phyloP scores from a whole-genome alignment of 169 alveolate species.

The Eimeria acervulina region DNA sequence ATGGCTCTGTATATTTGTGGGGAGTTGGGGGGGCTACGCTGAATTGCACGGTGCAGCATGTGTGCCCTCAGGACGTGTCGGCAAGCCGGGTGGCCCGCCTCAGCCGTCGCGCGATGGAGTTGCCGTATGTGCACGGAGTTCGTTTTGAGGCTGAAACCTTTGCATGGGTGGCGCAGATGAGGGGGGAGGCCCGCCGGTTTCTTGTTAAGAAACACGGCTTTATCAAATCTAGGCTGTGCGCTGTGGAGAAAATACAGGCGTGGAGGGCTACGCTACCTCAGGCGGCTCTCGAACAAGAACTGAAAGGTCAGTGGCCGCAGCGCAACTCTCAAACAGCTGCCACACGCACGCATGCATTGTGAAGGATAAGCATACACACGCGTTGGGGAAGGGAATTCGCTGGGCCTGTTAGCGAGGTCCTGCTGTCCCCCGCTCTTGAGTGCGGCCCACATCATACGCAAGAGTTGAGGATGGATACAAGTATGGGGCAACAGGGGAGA shows the following conservation, averaged over 20 bases:
- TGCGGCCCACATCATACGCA: neutral
- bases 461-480: neutral
- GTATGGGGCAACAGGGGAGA: neutral
- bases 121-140: slow-evolving; percentile 85
- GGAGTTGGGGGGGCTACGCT: neutral
- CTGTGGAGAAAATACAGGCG: slow-evolving; percentile 77
- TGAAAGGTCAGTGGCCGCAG: slow-evolving; percentile 46
- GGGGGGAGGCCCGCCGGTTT: slow-evolving; percentile 78
- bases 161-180: slow-evolving; percentile 81
- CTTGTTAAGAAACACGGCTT: slow-evolving; percentile 84
- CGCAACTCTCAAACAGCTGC: neutral
- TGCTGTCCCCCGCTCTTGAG: neutral
- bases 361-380: neutral
- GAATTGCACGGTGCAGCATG: neutral
- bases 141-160: slow-evolving; percentile 82
- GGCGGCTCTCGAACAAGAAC: slow-evolving; percentile 72
- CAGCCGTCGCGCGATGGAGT: slow-evolving; percentile 81
- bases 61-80: slow-evolving; percentile 67
- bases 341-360: too few relatives aligned
- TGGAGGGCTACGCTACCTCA: slow-evolving; percentile 80
- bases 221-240: slow-evolving; percentile 80
- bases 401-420: neutral
- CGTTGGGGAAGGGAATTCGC: neutral
- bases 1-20: neutral
- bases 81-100: slow-evolving; percentile 81